Base-by-base conservation (phyloP, 371 early-diverging fungal species). In the Rhizomucor pusillus region DNA sequence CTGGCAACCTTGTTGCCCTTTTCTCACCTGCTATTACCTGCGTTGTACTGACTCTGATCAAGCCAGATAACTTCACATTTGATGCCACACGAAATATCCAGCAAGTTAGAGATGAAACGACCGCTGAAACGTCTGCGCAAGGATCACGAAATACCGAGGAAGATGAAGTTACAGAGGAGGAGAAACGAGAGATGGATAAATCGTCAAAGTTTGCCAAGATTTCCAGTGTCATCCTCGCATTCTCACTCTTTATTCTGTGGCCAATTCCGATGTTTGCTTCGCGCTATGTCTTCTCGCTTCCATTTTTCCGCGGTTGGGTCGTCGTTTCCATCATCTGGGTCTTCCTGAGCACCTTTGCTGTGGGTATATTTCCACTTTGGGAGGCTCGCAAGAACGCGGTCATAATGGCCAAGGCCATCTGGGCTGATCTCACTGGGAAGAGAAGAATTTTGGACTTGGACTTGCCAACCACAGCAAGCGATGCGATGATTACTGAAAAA, bases 261-360 rank as follows among this genome's bases (percentile, higher is more conserved):
- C 88, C 88, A 0, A 47, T 88, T 47, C 87, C 88, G 7, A 79
- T 87, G 84, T 85, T 81, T 64, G 66, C 71, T 11, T 78, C 82
- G 0, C 66, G 68, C 9, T 87, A 88, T 49, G 81, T 88, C 11
- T 88, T 87, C 57, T 65, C 78, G 6, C 69, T 67, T 24, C 57
- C 68, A 0, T 88, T 87, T 71, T 87, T 87, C 55, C 82, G 81
- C 0, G 85, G 85, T 0, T 87, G 88, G 88, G 80, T 87, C 3
- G 58, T 78, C 0, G 70, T 88, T 1, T 75, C 80, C 29, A 76
- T 88, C 37, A 66, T 80, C 25, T 88, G 88, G 88, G 73, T 78
- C 9, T 72, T 86, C 45, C 61, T 73, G 33, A 74, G 83, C 24
- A 67, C 84, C 0, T 45, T 71, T 43, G 76, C 75, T 0, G 85